Base-by-base conservation (phyloP, 2,329 filamentous ascomycete species). In the Claviceps quebecensis region DNA sequence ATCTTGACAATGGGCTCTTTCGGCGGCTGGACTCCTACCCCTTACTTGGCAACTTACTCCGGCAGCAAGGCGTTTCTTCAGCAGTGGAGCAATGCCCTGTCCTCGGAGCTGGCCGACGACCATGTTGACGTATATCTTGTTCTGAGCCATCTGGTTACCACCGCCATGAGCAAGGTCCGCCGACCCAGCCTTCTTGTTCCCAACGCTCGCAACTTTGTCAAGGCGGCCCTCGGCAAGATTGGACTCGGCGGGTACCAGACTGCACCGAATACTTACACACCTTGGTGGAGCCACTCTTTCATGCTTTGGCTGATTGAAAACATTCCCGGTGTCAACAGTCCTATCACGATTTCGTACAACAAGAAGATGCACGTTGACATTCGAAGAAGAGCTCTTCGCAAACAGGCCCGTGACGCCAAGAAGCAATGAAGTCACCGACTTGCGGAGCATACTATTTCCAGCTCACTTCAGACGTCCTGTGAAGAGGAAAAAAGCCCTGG, bases 1-100 rank as follows among this genome's bases (percentile, higher is more conserved):
- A 88, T 98, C 62, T 74, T 98, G 51, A 98, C 91, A 53, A 96
- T 98, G 90, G 93, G 91, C 46, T 96, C 90, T 11, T 95, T 97
- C 65, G 93, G 86, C 55, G 94, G 93, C 58, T 84, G 94, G 70
- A 80, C 93, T 55, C 93, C 93, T 7, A 95, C 88, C 0, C 90
- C 94, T 5, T 82, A 93, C 51, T 78, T 98, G 45, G 93, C 93
- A 13, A 97, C 93, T 3, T 98, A 98, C 76, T 94, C 87, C 45
- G 93, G 93, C 58, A 93, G 86, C 79, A 98, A 98, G 72, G 91
- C 93, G 1, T 98, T 98, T 77, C 77, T 98, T 47, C 91, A 97
- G 70, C 84, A 95, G 64, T 98, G 93, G 93, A 95, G 86, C 58
- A 85, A 82, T 5, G 83, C 93, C 11, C 77, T 98, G 14, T 86